Evolutionary conservation across 176 grass and related monocot genomes (phyloP), one percentile per base, ranked within the genome.

Genomic region (Alloteropsis semialata): DNA sequence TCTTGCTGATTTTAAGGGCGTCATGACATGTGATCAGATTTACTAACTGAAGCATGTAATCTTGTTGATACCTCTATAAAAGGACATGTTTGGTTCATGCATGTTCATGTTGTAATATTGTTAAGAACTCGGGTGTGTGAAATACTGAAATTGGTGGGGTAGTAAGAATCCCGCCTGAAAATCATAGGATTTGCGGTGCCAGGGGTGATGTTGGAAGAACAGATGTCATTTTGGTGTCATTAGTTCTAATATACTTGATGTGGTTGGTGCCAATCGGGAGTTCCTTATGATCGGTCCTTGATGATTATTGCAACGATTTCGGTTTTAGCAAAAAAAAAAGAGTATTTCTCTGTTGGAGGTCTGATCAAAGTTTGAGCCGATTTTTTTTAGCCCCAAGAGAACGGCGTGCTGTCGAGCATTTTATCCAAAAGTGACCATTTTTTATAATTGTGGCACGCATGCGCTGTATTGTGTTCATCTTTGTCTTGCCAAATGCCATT

Each of bases 401-500:
- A 66, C 60, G 6, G 10, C 4, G 1, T 58, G 50, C 5, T 80
- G 50, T 22, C 84, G 14, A 16, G 18, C 19, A 55, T 63, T 81
- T 59, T 36, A 43, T 56, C 19, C 18, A 8, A 50, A 50, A 61
- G 38, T 22, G 34, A 17, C 3, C 45, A 24, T 8, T 70, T 70
- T 69, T 16, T 65, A 10, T n/a, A 12, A 22, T 46, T 66, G 12
- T 65, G 46, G 55, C 36, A 33, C 16, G 7, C 14, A 33, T 62
- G 13, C 75, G 68, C 38, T 57, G 54, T 89, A 9, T 50, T 67
- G 18, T 57, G 10, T 21, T 29, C 49, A 41, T 61, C 13, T 56
- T 48, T 60, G n/a, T 66, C n/a, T 61, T 38, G 25, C n/a, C n/a
- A n/a, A n/a, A n/a, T n/a, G n/a, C 24, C 61, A 46, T 80, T 75